Conservation (phyloP, 2,329 filamentous ascomycete genomes). For the Clonostachys byssicola region DNA sequence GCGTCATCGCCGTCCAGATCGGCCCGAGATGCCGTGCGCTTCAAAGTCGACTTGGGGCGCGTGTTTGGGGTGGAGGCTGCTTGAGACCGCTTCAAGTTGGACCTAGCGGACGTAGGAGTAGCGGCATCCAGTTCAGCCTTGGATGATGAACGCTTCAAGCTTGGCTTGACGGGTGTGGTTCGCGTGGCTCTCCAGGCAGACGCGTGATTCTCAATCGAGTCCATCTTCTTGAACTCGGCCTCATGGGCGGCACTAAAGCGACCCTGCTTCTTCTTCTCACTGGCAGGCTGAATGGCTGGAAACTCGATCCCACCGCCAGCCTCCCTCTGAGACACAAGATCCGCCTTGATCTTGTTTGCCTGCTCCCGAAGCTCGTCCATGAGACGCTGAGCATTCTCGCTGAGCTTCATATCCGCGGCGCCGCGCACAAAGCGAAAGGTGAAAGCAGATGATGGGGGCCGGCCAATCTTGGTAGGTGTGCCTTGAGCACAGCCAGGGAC, state of each 20-base stretch:
- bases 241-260: constrained; percentile 85
- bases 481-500: constrained; percentile 37
- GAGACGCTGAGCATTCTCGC: constrained; percentile 55
- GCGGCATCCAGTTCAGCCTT: constrained; percentile 36
- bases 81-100: constrained; percentile 43
- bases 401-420: constrained; percentile 46
- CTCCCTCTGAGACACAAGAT: constrained; percentile 59
- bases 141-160: constrained; percentile 46
- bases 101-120: constrained; percentile 21
- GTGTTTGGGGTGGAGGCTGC: constrained; percentile 49
- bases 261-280: constrained; percentile 70
- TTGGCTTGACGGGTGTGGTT: constrained; percentile 24
- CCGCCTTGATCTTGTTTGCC: constrained; percentile 64
- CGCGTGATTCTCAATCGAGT: constrained; percentile 84
- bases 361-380: constrained; percentile 69
- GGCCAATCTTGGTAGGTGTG: constrained; percentile 59
- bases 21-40: constrained; percentile 17
- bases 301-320: constrained; percentile 40
- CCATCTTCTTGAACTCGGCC: constrained; percentile 94
- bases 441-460: constrained; percentile 54
- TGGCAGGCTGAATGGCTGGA: constrained; percentile 67
- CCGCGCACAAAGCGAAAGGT: constrained; percentile 62
- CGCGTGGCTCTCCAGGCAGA: constrained; percentile 68
- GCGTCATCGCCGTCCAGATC: constrained; percentile 15
- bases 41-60: constrained; percentile 8